Conservation (phyloP, 306 rosid species). For the Prinsepia uniflora region DNA sequence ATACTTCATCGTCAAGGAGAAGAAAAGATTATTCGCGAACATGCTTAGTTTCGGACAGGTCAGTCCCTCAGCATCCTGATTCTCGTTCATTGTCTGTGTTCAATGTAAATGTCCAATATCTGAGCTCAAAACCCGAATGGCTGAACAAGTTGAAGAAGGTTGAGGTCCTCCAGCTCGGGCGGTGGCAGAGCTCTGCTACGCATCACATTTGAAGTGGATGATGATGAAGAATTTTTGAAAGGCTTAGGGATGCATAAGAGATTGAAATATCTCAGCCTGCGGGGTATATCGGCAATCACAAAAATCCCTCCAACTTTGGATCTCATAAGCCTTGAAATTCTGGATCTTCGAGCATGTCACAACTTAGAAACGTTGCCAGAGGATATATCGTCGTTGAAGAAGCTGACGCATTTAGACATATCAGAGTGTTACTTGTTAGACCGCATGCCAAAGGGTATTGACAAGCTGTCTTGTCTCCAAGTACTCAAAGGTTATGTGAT, state of each 20-base stretch:
- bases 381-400: slow-evolving; percentile 22
- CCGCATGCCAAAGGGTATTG: slow-evolving; percentile 38
- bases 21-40: not conserved
- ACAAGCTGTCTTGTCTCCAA: slow-evolving; percentile 28
- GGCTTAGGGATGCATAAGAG: slow-evolving; percentile 9
- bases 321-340: slow-evolving; percentile 19
- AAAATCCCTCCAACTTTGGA: slow-evolving; percentile 6
- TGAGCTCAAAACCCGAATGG: slow-evolving; percentile 1
- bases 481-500: slow-evolving; percentile 41
- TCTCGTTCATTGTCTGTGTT: slow-evolving; percentile 19
- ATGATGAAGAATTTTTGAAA: not conserved
- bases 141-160: slow-evolving; percentile 6
- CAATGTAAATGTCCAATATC: slow-evolving; percentile 15
- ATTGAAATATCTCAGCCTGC: slow-evolving; percentile 29
- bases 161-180: slow-evolving; percentile 27
- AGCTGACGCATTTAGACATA: slow-evolving; percentile 37
- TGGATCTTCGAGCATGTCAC: slow-evolving; percentile 36
- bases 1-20: too few relatives aligned
- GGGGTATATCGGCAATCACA: slow-evolving; percentile 25
- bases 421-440: slow-evolving; percentile 42
- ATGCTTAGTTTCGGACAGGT: not conserved
- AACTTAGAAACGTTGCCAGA: slow-evolving; percentile 30
- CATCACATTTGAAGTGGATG: slow-evolving; percentile 34
- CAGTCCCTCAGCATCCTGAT: too few relatives aligned
- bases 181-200: slow-evolving; percentile 14